Percentiles rank a stretch among this genome's conserved stretches.
Conservation (phyloP, 495 filamentous ascomycete genomes). For the Penicillium waksmanii region DNA sequence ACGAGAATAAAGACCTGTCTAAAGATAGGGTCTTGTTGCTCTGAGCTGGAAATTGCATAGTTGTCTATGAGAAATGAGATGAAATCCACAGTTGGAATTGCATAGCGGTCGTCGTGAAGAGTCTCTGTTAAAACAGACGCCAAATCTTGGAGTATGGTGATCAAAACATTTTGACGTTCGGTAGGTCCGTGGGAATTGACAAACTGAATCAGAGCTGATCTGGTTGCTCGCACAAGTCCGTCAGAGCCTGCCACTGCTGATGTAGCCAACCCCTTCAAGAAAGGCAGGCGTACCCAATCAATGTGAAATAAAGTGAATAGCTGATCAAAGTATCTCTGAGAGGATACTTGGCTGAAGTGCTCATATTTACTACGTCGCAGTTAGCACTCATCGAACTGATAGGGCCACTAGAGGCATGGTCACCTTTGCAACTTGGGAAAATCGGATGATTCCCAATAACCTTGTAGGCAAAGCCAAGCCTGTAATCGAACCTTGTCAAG, state of each 20-base stretch:
- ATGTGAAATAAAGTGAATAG: slow-evolving; percentile 41
- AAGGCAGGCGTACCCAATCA: slow-evolving; percentile 43
- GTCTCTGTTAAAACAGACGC: slow-evolving; percentile 47
- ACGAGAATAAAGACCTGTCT: slow-evolving; percentile 66
- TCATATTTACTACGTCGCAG: slow-evolving; percentile 40
- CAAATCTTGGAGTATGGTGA: slow-evolving; percentile 46
- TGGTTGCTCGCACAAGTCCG: slow-evolving; percentile 72
- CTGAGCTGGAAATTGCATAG: slow-evolving; percentile 27
- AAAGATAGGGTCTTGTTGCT: slow-evolving; percentile 38
- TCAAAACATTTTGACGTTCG: slow-evolving; percentile 34
- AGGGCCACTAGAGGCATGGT: neutral
- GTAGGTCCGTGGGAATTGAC: slow-evolving; percentile 42
- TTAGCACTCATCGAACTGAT: slow-evolving; percentile 23
- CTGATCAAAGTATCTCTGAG: slow-evolving; percentile 47
- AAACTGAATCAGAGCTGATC: slow-evolving; percentile 65
- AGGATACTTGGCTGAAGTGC: slow-evolving; percentile 51
- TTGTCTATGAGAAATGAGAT: slow-evolving; percentile 70
- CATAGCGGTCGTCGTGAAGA: slow-evolving; percentile 65
- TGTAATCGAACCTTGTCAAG: slow-evolving; percentile 81
- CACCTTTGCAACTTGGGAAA: slow-evolving; percentile 44
- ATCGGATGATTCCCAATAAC: slow-evolving; percentile 41
- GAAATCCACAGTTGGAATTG: slow-evolving; percentile 76
- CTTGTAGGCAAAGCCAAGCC: slow-evolving; percentile 58
- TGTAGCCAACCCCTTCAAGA: slow-evolving; percentile 77
- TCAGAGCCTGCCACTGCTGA: slow-evolving; percentile 86